Evolutionary conservation across 176 grass and related monocot genomes (phyloP), one percentile per base, ranked within the genome.

Genomic region (Pontederia paniculata): DNA sequence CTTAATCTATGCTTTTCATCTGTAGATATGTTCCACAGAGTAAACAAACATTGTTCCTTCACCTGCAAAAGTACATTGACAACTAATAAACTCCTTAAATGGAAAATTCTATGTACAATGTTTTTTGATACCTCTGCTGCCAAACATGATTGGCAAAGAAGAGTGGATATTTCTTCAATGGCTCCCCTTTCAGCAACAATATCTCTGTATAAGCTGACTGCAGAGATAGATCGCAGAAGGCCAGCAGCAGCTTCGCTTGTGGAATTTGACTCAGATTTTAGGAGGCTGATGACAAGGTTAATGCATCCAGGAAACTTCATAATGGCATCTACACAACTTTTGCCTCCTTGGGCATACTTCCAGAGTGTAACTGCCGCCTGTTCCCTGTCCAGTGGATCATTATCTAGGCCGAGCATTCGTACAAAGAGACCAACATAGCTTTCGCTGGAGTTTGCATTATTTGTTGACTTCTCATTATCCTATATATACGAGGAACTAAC

Each of bases 351-450:
- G 50, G 85, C 80, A 53, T 89, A 89, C 19, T 80, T 74, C 70
- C 58, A 77, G 20, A 89, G 73, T 53, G 77, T 89, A 59, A 48
- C 63, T 71, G 83, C 45, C 22, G 80, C 80, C 56, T 89, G 80
- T 48, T 89, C 73, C 55, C 85, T 77, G 52, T 89, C 85, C 71
- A 60, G 70, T 21, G 57, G 4, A 10, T 89, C 85, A 74, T 89
- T 89, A 54, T 89, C 85, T 81, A 84, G 66, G n/a, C 85, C 80
- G 77, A 89, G 80, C 80, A 80, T 80, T 57, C 77, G 73, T 71
- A 89, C 77, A 80, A 89, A 89, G 62, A 84, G 85, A 42, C 85
- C 77, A 74, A 89, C 53, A 18, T 80, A 89, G 9, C 73, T 73
- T 59, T 64, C 73, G 23, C 64, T 66, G 42, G 74, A 71, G 55